Evolutionary conservation across 2,329 filamentous ascomycete species (phyloP).

Genomic region (Cryphonectria radicalis): DNA sequence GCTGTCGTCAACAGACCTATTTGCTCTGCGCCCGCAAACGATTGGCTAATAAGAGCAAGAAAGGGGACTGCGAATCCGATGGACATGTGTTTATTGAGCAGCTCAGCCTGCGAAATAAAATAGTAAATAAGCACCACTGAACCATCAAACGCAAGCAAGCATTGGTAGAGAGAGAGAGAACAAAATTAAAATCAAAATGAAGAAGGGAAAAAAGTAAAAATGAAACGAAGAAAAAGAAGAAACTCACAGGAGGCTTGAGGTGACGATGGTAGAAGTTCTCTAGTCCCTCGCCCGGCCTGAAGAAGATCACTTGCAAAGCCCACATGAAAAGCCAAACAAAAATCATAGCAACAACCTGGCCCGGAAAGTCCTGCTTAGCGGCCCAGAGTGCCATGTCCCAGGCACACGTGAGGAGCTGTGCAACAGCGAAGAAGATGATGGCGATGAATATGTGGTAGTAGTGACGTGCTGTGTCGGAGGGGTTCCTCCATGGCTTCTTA

Average conservation of each 20-base stretch:
- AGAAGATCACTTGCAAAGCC: constrained; percentile 29
- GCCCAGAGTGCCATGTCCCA: constrained; percentile 43
- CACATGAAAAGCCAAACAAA: constrained; percentile 44
- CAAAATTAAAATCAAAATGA: too few species aligned
- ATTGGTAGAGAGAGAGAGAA: too few species aligned
- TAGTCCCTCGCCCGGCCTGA: constrained; percentile 28
- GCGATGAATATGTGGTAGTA: constrained; percentile 35
- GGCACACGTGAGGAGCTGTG: constrained; percentile 52
- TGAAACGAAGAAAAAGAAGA: too few species aligned
- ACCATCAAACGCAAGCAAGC: background rate
- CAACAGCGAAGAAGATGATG: constrained; percentile 43
- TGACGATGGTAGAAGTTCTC: constrained; percentile 36
- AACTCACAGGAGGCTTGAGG: constrained; percentile 34
- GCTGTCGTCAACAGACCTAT: constrained; percentile 50
- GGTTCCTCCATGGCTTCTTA: background rate
- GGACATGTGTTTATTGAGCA: constrained; percentile 56
- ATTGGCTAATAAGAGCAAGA: constrained; percentile 47
- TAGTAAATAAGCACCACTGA: constrained; percentile 10
- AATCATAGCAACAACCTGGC: constrained; percentile 53
- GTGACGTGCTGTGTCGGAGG: constrained; percentile 11
- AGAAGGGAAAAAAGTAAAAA: too few species aligned
- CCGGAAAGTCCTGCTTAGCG: constrained; percentile 47
- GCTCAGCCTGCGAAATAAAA: constrained; percentile 45
- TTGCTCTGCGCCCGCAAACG: constrained; percentile 37
- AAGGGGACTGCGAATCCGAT: constrained; percentile 56